These are phyloP conservation scores for Salicornia ramosissima DNA, from an alignment of 148 eudicot genomes.

Conservation along the genomic window DNA sequence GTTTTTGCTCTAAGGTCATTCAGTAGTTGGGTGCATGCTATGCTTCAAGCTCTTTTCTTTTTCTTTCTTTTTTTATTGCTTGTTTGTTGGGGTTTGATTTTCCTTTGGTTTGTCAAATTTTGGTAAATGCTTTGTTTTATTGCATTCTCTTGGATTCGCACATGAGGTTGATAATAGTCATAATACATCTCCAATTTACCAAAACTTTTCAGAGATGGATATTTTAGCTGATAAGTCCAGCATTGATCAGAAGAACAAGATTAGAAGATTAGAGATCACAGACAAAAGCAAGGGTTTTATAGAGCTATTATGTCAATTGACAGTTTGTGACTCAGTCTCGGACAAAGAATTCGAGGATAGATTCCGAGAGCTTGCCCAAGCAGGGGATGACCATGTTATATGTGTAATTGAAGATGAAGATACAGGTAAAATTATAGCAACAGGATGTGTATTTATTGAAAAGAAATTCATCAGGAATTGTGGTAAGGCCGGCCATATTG, in stretches of 20 bases:
- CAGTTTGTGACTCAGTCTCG: slow-evolving; percentile 66
- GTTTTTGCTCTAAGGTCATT: too few relatives aligned
- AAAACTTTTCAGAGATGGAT: slow-evolving; percentile 8
- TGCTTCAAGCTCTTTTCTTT: too few relatives aligned
- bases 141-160: too few relatives aligned
- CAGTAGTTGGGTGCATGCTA: too few relatives aligned
- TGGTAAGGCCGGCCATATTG: slow-evolving; percentile 83
- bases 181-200: not conserved
- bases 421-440: slow-evolving; percentile 61
- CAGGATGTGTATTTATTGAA: slow-evolving; percentile 77
- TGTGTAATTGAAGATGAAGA: slow-evolving; percentile 70
- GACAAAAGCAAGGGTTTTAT: slow-evolving; percentile 78
- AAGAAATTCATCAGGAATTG: slow-evolving; percentile 81
- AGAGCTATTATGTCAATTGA: slow-evolving; percentile 70
- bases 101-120: too few relatives aligned
- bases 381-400: slow-evolving; percentile 65
- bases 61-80: too few relatives aligned
- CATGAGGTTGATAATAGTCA: too few relatives aligned
- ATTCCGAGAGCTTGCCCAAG: slow-evolving; percentile 50
- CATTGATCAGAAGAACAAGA: slow-evolving; percentile 23
- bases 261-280: slow-evolving; percentile 59
- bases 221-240: slow-evolving; percentile 19
- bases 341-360: slow-evolving; percentile 59
- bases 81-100: too few relatives aligned
- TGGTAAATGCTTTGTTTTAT: too few relatives aligned